Base-by-base conservation (phyloP, 148 eudicot genomes). In the Amaranthus palmeri region DNA sequence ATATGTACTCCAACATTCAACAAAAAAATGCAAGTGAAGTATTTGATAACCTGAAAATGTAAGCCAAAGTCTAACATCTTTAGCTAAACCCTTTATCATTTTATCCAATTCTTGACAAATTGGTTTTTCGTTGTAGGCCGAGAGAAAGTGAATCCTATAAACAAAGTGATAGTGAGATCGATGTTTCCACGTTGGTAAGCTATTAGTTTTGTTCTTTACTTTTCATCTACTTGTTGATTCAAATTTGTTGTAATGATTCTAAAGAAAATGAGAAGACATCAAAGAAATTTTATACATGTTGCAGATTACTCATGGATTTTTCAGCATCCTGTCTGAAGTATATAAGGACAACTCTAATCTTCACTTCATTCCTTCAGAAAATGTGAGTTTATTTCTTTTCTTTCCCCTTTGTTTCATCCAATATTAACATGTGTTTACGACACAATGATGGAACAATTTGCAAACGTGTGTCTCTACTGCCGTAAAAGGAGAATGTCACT, bases 1-100 rank as follows among this genome's bases (percentile, higher is more conserved):
- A 52, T 45, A 59, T 67, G 0, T 44, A 59, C 72, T 4, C 67
- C 50, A 17, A 44, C 72, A 66, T 55, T 17, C 53, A 77, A 25
- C 66, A 72, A 47, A 67, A 72, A 4, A 12, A 8, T 59, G 75
- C 44, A 7, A 54, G 55, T 53, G 76, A 72, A 72, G 66, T 71
- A 55, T 8, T 47, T 41, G 57, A 60, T 15, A 6, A 49, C 60
- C 18, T 48, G 52, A 15, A 58, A 43, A 4, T 64, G 65, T 55
- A 56, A 71, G 53, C n/a, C 58, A 45, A 36, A 56, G 56, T 25
- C 50, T 11, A 48, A 56, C 41, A 55, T 54, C 47, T 55, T 8
- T 73, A 14, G 25, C 67, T 55, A 40, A 8, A n/a, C 50, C 52
- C 44, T n/a, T 65, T 70, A 14, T 2, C 51, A 6, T 53, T 61